Evolutionary conservation across 495 filamentous ascomycete genomes (phyloP).

Genomic region (Aspergillus bertholletiae): DNA sequence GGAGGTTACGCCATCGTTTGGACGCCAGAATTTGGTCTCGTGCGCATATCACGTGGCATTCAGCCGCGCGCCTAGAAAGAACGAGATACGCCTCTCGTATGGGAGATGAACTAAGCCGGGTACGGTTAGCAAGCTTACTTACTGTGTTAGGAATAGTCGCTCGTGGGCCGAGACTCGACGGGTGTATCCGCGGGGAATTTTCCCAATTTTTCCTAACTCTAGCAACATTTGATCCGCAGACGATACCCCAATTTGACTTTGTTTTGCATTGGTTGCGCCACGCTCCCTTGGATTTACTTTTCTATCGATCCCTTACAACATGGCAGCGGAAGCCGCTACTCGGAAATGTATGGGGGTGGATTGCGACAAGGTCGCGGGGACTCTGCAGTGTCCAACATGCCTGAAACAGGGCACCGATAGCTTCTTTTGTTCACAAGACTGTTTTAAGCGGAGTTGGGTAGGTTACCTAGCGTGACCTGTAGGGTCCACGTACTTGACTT

Average conservation of each 20-base stretch:
- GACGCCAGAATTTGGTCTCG: background rate
- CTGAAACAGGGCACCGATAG: constrained; percentile 86
- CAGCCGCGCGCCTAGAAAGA: background rate
- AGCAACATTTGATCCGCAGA: background rate
- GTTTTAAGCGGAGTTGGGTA: constrained; percentile 99
- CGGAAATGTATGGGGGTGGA: constrained; percentile 77
- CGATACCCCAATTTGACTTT: background rate
- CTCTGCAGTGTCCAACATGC: constrained; percentile 91
- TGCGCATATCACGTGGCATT: background rate
- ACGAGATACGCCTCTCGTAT: too few species aligned
- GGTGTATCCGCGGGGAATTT: background rate
- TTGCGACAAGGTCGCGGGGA: constrained; percentile 78
- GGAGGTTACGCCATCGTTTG: background rate
- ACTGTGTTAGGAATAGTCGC: background rate
- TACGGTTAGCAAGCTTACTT: too few species aligned
- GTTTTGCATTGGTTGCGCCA: background rate
- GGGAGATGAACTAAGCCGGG: too few species aligned
- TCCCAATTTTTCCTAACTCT: background rate
- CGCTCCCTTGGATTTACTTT: background rate
- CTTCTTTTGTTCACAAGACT: constrained; percentile 97
- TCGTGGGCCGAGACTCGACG: background rate
- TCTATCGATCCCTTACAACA: background rate
- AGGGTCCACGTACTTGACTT: constrained; percentile 21
- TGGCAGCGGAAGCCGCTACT: constrained; percentile 32
- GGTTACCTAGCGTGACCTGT: constrained; percentile 31